These are phyloP conservation scores for Paradendryphiella salina DNA, from an alignment of 2,329 filamentous ascomycete species.

Conservation along the genomic window DNA sequence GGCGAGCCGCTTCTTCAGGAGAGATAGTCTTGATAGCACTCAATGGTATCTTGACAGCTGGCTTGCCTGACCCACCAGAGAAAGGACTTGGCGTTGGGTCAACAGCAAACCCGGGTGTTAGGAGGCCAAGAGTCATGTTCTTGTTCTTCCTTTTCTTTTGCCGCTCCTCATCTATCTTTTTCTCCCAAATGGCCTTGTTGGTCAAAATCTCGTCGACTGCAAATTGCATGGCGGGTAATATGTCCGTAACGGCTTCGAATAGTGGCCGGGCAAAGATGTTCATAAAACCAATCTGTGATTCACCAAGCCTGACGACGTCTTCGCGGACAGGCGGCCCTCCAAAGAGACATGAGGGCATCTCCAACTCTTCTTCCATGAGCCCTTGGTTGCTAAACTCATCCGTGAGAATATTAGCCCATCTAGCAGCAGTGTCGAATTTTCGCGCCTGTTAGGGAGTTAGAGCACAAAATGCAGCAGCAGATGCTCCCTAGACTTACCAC, in stretches of 20 bases:
- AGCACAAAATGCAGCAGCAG: not conserved
- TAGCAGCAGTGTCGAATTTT: conserved; percentile 76
- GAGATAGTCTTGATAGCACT: conserved; percentile 13
- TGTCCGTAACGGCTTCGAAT: conserved; percentile 83
- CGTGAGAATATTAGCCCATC: conserved; percentile 93
- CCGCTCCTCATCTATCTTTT: conserved; percentile 66
- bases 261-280: conserved; percentile 91
- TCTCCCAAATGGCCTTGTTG: conserved; percentile 76
- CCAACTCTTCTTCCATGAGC: conserved; percentile 84
- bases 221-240: conserved; percentile 83
- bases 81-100: conserved; percentile 44
- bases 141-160: conserved; percentile 50
- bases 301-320: conserved; percentile 78
- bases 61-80: conserved; percentile 31
- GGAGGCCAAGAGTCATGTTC: conserved; percentile 28
- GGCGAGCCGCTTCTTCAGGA: conserved; percentile 28
- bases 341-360: conserved; percentile 85
- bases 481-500: conserved; percentile 66
- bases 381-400: conserved; percentile 94
- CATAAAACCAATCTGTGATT: conserved; percentile 94
- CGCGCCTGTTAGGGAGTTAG: conserved; percentile 64
- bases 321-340: conserved; percentile 76
- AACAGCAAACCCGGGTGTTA: conserved; percentile 25
- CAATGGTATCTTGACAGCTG: conserved; percentile 10
- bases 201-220: conserved; percentile 77